Base-by-base conservation (phyloP, 345 rosid genomes). In the Bruguiera parviflora region DNA sequence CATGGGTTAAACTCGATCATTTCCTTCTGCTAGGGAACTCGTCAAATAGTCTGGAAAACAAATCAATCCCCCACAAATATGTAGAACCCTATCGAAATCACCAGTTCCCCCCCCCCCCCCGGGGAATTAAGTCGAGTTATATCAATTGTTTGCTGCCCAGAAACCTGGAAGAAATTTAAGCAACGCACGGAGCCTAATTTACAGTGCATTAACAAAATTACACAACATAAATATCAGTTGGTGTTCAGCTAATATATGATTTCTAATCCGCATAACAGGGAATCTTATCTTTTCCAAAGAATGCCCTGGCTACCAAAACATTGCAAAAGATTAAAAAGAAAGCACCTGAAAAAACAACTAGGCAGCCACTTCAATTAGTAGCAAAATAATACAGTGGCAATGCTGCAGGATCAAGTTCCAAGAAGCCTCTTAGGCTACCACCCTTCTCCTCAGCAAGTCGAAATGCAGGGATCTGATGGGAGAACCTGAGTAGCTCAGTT, bases 331-430 rank as follows among this genome's bases (percentile, higher is more conserved):
- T 13, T 13, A 43, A 43, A 43, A 43, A 13, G 13, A 24, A 20
- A 13, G 53, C 31, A 57, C 29, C 16, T 9, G 61, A 52, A 22
- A 24, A 37, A 39, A 28, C 55, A 21, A 56, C 59, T 22, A 56
- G 59, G 28, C 19, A 4, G 28, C 28, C 31, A 77, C 47, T 70
- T 80, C 73, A 76, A 18, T 49, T 67, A 28, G 27, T 13, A 11
- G 19, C 35, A 66, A 58, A 71, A 61, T 80, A 86, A 47, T 61
- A 63, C 5, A 61, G 57, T 3, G 94, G 94, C 51, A 86, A 51
- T 7, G 88, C 86, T 60, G 82, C 83, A 29, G 89, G 80, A 70
- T 86, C 91, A 21, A 86, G 78, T 68, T 89, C 94, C 87, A 82
- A 85, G 59, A 67, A 86, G 51, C 87, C 91, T 64, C 82, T 71